Base-by-base conservation (phyloP, 1,139 yeast genomes). In the Candida glucosophila region DNA sequence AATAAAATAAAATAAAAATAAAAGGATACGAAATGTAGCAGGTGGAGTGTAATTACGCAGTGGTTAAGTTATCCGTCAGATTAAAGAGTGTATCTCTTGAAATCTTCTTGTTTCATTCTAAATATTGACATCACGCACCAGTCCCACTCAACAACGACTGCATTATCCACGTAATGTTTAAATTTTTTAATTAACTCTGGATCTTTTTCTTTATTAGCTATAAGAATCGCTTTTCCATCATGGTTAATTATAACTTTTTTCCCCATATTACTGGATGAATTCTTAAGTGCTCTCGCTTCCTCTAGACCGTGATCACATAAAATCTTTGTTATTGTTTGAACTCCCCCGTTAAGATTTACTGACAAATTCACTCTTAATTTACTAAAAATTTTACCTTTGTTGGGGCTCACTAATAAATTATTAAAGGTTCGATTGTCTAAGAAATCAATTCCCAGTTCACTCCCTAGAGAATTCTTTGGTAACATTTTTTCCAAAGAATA, bases 291-390 rank as follows among this genome's bases (percentile, higher is more conserved):
- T 24, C 54, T 52, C n/a, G 31, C 35, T 7, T 63, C 45, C 4
- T 48, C 55, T 14, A 58, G 44, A 1, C 94, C 94, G 47, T 85
- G 94, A 3, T 77, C 69, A 22, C 53, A 55, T 12, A 85, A 56
- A 13, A 86, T 77, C 21, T 73, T 60, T 2, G 76, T 59, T 5
- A 83, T 67, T 2, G 75, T 67, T 0, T 67, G 68, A 3, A 61
- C 51, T 0, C 92, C 86, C 15, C 92, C 94, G n/a, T 74, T 71
- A 17, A 80, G 58, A 26, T 72, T 73, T 2, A 69, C 45, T 1
- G 83, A 67, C 3, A 85, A 51, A 39, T 78, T 77, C 32, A 86
- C 57, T 3, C 50, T 47, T 17, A 66, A 39, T 0, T 60, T 68
- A 4, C 49, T 37, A 38, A 81, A 75, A 2, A 71, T 40, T 3